Percentiles rank a stretch among this genome's conserved stretches.
Conservation (phyloP, 352 stramenopile species). For the Phytophthora sp. region DNA sequence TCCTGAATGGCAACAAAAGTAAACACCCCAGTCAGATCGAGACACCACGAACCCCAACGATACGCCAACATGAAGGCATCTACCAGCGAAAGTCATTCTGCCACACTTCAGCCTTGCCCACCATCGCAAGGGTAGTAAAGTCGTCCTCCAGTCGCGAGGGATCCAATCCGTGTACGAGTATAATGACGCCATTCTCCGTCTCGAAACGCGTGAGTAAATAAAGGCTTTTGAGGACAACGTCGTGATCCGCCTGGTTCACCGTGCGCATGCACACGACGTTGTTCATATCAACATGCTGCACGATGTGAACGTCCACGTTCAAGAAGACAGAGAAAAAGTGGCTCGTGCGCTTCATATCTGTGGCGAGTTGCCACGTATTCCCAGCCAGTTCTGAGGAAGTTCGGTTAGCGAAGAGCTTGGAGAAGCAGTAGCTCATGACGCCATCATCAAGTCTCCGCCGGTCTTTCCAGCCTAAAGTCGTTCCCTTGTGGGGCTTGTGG, state of each 20-base stretch:
- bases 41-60: not conserved
- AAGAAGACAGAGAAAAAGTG: constrained; percentile 53
- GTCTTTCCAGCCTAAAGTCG: constrained; percentile 55
- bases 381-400: constrained; percentile 32
- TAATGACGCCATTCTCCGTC: constrained; percentile 49
- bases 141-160: constrained; percentile 46
- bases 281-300: constrained; percentile 52
- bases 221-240: constrained; percentile 50
- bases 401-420: constrained; percentile 47
- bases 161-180: constrained; percentile 46
- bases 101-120: constrained; percentile 53
- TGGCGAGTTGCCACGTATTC: constrained; percentile 42
- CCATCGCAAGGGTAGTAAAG: constrained; percentile 39
- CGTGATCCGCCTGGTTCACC: constrained; percentile 46
- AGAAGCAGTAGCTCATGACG: constrained; percentile 47
- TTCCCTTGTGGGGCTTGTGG: constrained; percentile 36
- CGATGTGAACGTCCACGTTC: constrained; percentile 43
- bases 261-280: constrained; percentile 52
- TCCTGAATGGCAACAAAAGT: constrained; percentile 28
- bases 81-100: constrained; percentile 51
- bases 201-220: constrained; percentile 56
- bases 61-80: not conserved
- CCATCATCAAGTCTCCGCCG: constrained; percentile 32
- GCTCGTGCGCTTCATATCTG: constrained; percentile 30
- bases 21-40: not conserved